Evolutionary conservation across 2,329 filamentous ascomycete genomes (phyloP), one percentile per base, ranked within the genome.

Genomic region (Neonectria magnoliae): DNA sequence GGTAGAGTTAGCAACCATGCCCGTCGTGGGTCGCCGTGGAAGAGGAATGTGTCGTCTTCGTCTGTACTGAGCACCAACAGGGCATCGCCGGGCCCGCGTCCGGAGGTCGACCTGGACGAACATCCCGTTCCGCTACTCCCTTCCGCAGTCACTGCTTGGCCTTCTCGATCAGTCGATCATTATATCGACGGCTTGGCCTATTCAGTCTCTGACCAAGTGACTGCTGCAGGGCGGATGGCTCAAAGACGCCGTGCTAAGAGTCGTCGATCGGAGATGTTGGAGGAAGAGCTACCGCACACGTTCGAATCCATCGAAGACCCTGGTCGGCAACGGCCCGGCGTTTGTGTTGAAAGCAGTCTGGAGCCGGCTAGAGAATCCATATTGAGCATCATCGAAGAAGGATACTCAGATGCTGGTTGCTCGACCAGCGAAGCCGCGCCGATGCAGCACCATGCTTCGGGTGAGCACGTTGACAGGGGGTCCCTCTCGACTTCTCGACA

Each of bases 371-470:
- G 18, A 9, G 55, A 57, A 18, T 27, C 63, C 5, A 44, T 27
- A 4, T 45, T 69, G 8, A 68, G 66, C 9, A 60, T 60, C 3
- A 69, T 69, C 18, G 57, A 68, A 0, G 67, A 69, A 42, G 38
- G 50, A 3, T 18, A 53, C 3, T 68, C 64, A 10, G 66, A 69
- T 22, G 51, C 66, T 5, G 66, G 63, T 11, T 58, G 25, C 16
- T 66, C 67, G 0, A 50, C 47, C 16, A 18, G 45, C 47, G 60
- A 64, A 13, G 55, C 14, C 2, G 14, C n/a, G 27, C 48, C 58
- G 3, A 36, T 55, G 33, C 48, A 29, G 16, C 18, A 45, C 29
- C 51, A 14, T 14, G 44, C 20, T 47, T 27, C 50, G 11, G 22
- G 20, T 4, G 66, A 66, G 8, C 47, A 31, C 1, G 20, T 13